phyloP scores from a whole-genome alignment of 1,284 basidiomycete species.

The Pseudozyma tsukubaensis region DNA sequence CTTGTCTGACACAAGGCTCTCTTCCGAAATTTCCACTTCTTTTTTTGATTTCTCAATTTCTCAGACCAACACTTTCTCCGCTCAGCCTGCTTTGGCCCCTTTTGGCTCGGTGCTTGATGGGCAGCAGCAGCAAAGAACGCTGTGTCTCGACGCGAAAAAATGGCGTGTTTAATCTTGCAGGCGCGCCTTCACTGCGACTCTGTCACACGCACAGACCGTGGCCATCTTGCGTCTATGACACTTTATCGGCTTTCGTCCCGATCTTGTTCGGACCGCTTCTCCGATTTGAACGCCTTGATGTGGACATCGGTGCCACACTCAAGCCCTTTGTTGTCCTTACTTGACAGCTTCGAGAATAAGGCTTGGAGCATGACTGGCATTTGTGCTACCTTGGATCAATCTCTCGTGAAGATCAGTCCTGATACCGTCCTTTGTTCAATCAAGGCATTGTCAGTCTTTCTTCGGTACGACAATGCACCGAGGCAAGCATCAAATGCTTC shows the following conservation, averaged over 20 bases:
- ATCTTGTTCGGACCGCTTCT: neutral
- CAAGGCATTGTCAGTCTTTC: too few relatives aligned
- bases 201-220: conserved; percentile 3
- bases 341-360: conserved; percentile 14
- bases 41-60: neutral
- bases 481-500: too few relatives aligned
- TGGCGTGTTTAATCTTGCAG: too few relatives aligned
- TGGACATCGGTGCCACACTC: neutral
- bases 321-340: conserved; percentile 24
- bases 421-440: too few relatives aligned
- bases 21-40: too few relatives aligned
- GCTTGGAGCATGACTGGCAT: too few relatives aligned
- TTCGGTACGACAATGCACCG: too few relatives aligned
- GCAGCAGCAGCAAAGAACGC: too few relatives aligned
- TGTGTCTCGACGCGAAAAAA: too few relatives aligned
- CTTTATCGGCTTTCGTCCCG: conserved; percentile 2
- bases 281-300: neutral
- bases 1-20: neutral
- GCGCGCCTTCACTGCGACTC: too few relatives aligned
- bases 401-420: neutral
- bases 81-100: too few relatives aligned
- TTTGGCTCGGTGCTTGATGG: too few relatives aligned
- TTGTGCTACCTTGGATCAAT: neutral
- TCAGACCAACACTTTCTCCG: conserved; percentile 10
- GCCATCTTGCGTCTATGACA: neutral